Percentiles rank a stretch among this genome's conserved stretches.
Evolutionary conservation across 2,329 filamentous ascomycete species (phyloP).

Genomic region (Aspergillus uvarum): DNA sequence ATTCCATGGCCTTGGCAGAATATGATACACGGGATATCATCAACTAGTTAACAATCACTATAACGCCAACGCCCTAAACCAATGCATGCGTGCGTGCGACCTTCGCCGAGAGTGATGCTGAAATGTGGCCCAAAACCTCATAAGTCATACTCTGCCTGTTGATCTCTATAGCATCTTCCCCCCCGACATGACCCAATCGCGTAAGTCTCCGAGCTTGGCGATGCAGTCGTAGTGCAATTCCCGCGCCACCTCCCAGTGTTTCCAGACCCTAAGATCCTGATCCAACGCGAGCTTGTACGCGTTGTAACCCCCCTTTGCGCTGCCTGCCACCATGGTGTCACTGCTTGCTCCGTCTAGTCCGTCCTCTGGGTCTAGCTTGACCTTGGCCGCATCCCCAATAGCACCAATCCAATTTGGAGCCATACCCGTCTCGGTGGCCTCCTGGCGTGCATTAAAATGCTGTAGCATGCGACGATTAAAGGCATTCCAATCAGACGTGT

Average conservation of each 20-base stretch:
- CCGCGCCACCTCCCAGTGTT: slow-evolving; percentile 50
- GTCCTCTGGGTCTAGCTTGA: slow-evolving; percentile 27
- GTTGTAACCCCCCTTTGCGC: slow-evolving; percentile 42
- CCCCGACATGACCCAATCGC: slow-evolving; percentile 39
- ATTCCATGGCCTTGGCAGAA: neutral
- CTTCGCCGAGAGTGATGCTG: neutral
- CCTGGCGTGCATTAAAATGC: slow-evolving; percentile 56
- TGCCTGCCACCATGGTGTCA: slow-evolving; percentile 31
- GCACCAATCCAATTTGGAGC: slow-evolving; percentile 53
- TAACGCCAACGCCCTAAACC: slow-evolving; percentile 12
- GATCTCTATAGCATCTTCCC: slow-evolving; percentile 25
- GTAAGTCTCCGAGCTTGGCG: slow-evolving; percentile 39
- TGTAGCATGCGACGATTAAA: slow-evolving; percentile 57
- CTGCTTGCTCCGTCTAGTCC: slow-evolving; percentile 31
- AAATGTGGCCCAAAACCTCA: neutral
- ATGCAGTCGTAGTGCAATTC: slow-evolving; percentile 48
- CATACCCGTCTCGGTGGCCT: slow-evolving; percentile 47
- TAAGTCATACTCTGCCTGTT: neutral
- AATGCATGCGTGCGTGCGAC: slow-evolving; percentile 9
- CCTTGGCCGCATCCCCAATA: slow-evolving; percentile 47
- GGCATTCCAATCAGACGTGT: slow-evolving; percentile 56
- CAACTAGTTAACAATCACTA: neutral
- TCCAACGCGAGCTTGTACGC: slow-evolving; percentile 48
- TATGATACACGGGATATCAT: slow-evolving; percentile 6
- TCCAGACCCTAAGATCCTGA: slow-evolving; percentile 46